Base-by-base conservation (phyloP, 2,329 filamentous ascomycete species). In the Lasiodiplodia gonubiensis region DNA sequence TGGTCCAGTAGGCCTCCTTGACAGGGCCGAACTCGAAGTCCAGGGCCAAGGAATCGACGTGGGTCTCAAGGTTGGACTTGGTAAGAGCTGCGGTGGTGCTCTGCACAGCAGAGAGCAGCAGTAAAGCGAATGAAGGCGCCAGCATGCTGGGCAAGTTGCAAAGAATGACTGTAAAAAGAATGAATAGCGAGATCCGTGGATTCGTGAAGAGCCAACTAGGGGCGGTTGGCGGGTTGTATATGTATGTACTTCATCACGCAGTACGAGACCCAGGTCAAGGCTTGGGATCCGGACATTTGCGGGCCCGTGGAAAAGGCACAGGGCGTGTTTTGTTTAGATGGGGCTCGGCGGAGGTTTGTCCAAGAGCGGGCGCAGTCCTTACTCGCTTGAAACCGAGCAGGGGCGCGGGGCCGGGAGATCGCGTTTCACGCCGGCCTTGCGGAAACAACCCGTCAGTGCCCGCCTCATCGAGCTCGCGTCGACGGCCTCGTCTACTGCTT, bases 1-100 rank as follows among this genome's bases (percentile, higher is more conserved):
- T 82, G 16, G 87, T 89, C 86, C 86, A 89, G 81, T 89, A 89
- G 10, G 86, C 83, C 21, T 81, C 81, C 74, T 86, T 85, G 70
- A 89, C 80, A 6, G 86, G 86, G 72, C 86, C 84, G 77, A 88
- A 88, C 39, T 80, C 77, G 69, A 78, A 77, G 33, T 80, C 78
- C n/a, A 89, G 80, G 35, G 81, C 77, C 60, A 87, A 73, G 61
- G 77, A 74, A 70, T 81, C 79, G 63, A 79, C 76, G 59, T 80
- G 75, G 53, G 77, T 81, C 70, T 80, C 74, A 21, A 83, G 74
- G 72, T 75, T 76, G 59, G 80, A 80, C 69, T 86, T 76, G 27
- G 77, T 75, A 54, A 80, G 79, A 35, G 75, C 75, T 37, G 74
- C 78, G 63, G 77, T 72, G 68, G 71, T 76, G 48, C 54, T 60